Conservation (phyloP, 2,329 filamentous ascomycete species). For the Xylaria sp. region DNA sequence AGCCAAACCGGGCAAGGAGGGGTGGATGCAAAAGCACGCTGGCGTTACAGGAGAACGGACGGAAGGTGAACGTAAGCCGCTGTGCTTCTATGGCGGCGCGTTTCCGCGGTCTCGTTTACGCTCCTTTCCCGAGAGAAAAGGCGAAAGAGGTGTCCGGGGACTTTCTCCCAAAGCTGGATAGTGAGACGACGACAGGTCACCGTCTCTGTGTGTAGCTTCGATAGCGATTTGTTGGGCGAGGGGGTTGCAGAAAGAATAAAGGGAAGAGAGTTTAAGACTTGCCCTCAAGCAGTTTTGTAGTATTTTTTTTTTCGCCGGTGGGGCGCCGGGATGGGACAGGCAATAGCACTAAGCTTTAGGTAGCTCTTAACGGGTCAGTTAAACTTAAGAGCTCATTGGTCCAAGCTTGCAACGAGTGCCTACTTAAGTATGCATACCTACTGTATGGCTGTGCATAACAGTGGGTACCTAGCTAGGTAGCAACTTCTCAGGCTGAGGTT, state of each 20-base stretch:
- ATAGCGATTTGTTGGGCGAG: conserved; percentile 99
- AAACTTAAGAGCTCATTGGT: conserved; percentile 19
- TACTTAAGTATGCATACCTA: too few relatives aligned
- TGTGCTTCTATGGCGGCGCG: conserved; percentile 99
- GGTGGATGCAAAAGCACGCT: conserved; percentile 51
- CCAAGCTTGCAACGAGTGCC: conserved; percentile 6
- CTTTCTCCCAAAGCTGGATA: conserved; percentile 97
- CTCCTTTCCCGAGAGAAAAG: conserved; percentile 43
- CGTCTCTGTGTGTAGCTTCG: conserved; percentile 96
- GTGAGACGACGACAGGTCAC: conserved; percentile 54
- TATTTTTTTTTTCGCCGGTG: conserved; percentile 18
- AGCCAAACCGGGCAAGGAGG: conserved; percentile 52
- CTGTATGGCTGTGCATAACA: background rate
- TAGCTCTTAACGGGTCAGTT: background rate
- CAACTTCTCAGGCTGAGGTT: background rate
- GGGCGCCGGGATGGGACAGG: background rate
- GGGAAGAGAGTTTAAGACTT: conserved; percentile 36
- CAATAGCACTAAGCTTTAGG: background rate
- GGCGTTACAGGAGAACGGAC: conserved; percentile 57
- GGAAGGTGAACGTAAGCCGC: conserved; percentile 80
- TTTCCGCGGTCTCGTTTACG: conserved; percentile 78
- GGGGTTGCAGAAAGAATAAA: conserved; percentile 63
- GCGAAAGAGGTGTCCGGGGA: conserved; percentile 83
- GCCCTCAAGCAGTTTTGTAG: conserved; percentile 40
- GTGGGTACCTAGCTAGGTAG: background rate